phyloP scores from a whole-genome alignment of 179 eudicot genomes.

The Nepenthes alata region DNA sequence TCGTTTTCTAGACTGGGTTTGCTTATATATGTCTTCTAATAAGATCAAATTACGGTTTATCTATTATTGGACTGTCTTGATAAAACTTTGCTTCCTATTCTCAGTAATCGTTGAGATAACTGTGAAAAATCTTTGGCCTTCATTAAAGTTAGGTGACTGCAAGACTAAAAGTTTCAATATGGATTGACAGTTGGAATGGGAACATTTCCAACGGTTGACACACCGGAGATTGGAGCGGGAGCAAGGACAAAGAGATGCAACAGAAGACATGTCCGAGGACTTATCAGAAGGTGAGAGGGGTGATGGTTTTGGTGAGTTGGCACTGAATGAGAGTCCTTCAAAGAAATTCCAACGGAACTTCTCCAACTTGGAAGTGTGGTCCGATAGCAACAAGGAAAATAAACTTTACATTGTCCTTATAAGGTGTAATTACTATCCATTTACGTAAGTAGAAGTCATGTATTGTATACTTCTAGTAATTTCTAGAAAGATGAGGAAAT shows the following conservation, averaged over 20 bases:
- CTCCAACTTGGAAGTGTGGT: conserved; percentile 41
- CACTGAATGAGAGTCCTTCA: conserved; percentile 28
- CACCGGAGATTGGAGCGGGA: conserved; percentile 40
- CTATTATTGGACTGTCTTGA: too few relatives aligned
- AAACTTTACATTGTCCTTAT: conserved; percentile 57
- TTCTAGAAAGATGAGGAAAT: too few relatives aligned
- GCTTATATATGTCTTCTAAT: too few relatives aligned
- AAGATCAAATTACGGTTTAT: too few relatives aligned
- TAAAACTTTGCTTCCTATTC: too few relatives aligned
- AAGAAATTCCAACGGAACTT: conserved; percentile 29
- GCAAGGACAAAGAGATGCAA: conserved; percentile 45
- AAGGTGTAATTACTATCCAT: conserved; percentile 22
- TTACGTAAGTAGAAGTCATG: not conserved
- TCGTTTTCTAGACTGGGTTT: too few relatives aligned
- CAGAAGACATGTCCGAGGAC: conserved; percentile 60
- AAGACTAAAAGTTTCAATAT: not conserved
- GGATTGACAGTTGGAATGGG: conserved; percentile 50
- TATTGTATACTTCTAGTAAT: not conserved
- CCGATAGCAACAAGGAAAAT: conserved; percentile 51
- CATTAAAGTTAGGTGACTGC: not conserved
- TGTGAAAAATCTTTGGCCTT: too few relatives aligned
- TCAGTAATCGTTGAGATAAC: too few relatives aligned
- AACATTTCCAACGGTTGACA: conserved; percentile 37
- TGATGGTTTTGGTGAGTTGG: conserved; percentile 28
- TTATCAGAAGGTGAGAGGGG: conserved; percentile 61